These are phyloP conservation scores for Kalanchoe fedtschenkoi DNA, from an alignment of 164 flowering plant species.

Conservation along the genomic window DNA sequence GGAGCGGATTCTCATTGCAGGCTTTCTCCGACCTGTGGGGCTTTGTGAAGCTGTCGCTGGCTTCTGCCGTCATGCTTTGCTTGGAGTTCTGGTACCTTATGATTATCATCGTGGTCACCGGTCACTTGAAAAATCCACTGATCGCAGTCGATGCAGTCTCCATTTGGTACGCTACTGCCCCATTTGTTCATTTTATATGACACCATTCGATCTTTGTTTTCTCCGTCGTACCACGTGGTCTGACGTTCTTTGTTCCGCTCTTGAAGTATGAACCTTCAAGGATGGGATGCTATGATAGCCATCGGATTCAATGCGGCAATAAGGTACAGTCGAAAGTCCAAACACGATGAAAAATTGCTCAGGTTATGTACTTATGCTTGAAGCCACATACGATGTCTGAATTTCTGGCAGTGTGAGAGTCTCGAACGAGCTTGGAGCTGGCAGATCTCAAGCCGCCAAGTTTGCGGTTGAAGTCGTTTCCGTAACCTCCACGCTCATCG, in stretches of 20 bases:
- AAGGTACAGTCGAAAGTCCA: constrained; percentile 22
- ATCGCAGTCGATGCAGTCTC: constrained; percentile 57
- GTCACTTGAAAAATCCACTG: constrained; percentile 35
- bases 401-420: constrained; percentile 43
- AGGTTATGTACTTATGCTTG: not conserved
- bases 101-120: constrained; percentile 42
- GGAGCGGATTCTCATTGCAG: constrained; percentile 54
- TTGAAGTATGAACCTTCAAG: constrained; percentile 60
- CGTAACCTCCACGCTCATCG: constrained; percentile 39
- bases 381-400: not conserved
- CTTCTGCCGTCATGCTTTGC: constrained; percentile 67
- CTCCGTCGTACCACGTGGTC: not conserved
- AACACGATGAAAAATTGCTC: not conserved
- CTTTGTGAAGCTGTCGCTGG: constrained; percentile 54
- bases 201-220: not conserved
- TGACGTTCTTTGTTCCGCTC: not conserved
- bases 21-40: constrained; percentile 49
- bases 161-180: constrained; percentile 28
- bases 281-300: constrained; percentile 59
- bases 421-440: constrained; percentile 71
- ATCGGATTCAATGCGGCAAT: constrained; percentile 73
- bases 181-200: not conserved
- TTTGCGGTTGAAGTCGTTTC: constrained; percentile 44
- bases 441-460: constrained; percentile 38
- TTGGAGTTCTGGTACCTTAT: constrained; percentile 66